Conservation (phyloP, 2,329 filamentous ascomycete species). For the Stagonosporopsis cucurbitacearum region DNA sequence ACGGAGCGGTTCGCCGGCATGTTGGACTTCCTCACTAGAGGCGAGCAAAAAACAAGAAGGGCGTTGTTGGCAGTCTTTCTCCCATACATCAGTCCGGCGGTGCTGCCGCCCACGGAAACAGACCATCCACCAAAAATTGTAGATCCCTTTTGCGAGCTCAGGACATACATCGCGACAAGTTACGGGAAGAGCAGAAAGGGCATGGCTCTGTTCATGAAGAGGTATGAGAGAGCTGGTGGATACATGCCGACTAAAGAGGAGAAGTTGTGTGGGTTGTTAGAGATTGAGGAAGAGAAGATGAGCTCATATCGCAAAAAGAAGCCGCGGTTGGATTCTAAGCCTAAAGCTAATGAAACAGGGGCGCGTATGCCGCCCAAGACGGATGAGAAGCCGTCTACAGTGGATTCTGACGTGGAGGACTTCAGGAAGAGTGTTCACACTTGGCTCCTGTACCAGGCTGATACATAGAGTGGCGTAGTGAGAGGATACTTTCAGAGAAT, state of each 20-base stretch:
- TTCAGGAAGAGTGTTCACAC: background rate
- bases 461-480: background rate
- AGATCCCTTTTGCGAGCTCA: background rate
- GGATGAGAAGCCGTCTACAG: background rate
- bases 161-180: background rate
- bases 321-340: background rate
- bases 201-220: constrained; percentile 14
- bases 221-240: constrained; percentile 15
- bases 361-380: background rate
- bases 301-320: background rate
- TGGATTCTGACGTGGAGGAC: background rate
- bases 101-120: too few species aligned
- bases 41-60: too few species aligned
- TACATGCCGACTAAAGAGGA: background rate
- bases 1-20: background rate
- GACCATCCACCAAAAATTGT: background rate
- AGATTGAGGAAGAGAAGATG: background rate
- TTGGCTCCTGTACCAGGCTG: background rate
- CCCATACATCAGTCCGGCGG: too few species aligned
- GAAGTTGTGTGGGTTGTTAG: constrained; percentile 9
- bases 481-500: background rate
- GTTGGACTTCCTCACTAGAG: background rate
- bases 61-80: background rate
- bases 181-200: constrained; percentile 1
- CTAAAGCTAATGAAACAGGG: too few species aligned